Conservation (phyloP, 257 asterid species). For the Prunella vulgaris region DNA sequence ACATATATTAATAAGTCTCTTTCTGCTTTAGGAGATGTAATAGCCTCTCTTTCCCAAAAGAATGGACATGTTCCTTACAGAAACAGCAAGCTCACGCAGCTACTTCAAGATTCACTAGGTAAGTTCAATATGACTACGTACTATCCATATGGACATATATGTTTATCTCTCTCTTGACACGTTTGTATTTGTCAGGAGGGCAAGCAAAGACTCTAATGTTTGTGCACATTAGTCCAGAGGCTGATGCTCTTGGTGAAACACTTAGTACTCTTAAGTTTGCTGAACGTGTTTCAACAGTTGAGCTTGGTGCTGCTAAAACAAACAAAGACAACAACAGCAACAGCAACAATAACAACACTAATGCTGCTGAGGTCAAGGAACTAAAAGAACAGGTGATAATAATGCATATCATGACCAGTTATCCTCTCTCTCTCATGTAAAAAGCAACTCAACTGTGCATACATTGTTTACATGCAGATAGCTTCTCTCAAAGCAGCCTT, state of each 20-base stretch:
- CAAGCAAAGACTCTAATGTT: slow-evolving; percentile 74
- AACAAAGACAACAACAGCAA: slow-evolving; percentile 28
- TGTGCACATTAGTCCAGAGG: slow-evolving; percentile 60
- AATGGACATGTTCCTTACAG: slow-evolving; percentile 51
- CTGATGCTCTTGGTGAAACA: slow-evolving; percentile 51
- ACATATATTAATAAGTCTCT: slow-evolving; percentile 50
- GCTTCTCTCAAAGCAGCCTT: slow-evolving; percentile 71
- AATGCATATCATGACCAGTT: not conserved
- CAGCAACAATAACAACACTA: not conserved
- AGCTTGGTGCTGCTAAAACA: slow-evolving; percentile 53
- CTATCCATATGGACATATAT: not conserved
- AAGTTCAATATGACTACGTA: not conserved
- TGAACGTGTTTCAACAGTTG: slow-evolving; percentile 50
- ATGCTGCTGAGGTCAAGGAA: slow-evolving; percentile 35
- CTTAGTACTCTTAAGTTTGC: slow-evolving; percentile 60
- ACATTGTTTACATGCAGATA: slow-evolving; percentile 36
- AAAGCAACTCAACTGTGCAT: not conserved
- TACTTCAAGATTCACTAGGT: slow-evolving; percentile 61
- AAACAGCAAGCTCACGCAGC: slow-evolving; percentile 58
- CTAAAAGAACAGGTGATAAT: slow-evolving; percentile 45
- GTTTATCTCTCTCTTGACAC: not conserved
- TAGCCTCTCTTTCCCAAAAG: slow-evolving; percentile 50
- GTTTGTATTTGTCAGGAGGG: slow-evolving; percentile 36
- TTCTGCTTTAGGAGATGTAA: slow-evolving; percentile 62
- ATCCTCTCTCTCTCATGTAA: not conserved